Evolutionary conservation across 2,329 filamentous ascomycete species (phyloP), one percentile per base, ranked within the genome.

Genomic region (Trichoderma cornu-damae): DNA sequence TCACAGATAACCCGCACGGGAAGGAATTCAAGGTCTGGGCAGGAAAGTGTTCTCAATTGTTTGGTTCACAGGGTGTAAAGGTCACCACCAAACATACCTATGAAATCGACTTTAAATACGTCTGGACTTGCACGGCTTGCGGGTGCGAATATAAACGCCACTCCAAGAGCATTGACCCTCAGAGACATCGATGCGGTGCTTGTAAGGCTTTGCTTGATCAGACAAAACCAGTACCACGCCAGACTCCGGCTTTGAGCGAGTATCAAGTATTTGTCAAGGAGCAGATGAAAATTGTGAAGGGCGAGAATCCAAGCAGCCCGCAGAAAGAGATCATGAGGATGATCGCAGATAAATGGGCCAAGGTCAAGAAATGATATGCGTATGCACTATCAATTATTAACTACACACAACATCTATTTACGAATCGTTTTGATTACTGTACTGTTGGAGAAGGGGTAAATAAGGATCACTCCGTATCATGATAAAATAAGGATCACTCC

Each of bases 21-120:
- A 79, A 82, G 11, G 87, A 89, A 65, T 96, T 96, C 79, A 92
- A 95, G 70, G 68, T 72, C 1, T 96, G 90, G 85, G 86, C 78
- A 3, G 66, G 69, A 50, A 81, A 77, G 70, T 83, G 75, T 71
- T 82, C 75, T 1, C 63, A 62, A 2, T 77, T 77, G 0, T 89
- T 92, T 63, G 79, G 75, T 2, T 68, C 80, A 46, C 77, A 83
- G 2, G 86, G 83, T 3, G 81, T 96, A 42, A 74, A 86, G 32
- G 90, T 97, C 18, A 96, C 91, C 1, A 96, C 92, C 0, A 95
- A 89, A 68, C 93, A 99, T 72, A 82, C 77, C 30, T 99, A 96
- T 70, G 82, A 86, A 49, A 97, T 97, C 66, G 87, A 92, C 64
- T 96, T 90, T 75, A 95, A 93, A 74, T 99, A 93, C 68, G 74